These are phyloP conservation scores for Chalaropsis ovoidea DNA, from an alignment of 2,329 filamentous ascomycete genomes.

Conservation along the genomic window DNA sequence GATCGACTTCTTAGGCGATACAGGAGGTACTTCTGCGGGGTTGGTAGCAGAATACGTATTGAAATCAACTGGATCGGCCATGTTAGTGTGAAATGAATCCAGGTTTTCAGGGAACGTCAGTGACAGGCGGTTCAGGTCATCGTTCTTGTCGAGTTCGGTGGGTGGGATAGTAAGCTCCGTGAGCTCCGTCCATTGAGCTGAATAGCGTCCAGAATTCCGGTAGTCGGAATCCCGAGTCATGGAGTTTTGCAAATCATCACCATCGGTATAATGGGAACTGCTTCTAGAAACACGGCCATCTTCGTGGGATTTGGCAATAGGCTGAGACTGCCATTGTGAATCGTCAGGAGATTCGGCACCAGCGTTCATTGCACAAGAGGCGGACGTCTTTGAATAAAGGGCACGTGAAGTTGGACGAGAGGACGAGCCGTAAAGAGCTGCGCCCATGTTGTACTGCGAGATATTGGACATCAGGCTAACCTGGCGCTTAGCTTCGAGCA, in stretches of 20 bases:
- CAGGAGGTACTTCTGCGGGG: neutral
- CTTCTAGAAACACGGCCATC: constrained; percentile 22
- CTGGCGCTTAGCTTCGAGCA: constrained; percentile 22
- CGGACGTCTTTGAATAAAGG: constrained; percentile 10
- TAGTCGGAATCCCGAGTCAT: constrained; percentile 19
- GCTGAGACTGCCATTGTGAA: constrained; percentile 3
- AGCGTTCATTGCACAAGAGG: neutral
- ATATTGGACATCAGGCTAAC: constrained; percentile 26
- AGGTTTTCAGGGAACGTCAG: constrained; percentile 22
- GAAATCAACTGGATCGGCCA: neutral
- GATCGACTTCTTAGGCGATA: constrained; percentile 22
- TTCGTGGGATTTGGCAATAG: neutral
- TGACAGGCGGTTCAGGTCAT: constrained; percentile 20
- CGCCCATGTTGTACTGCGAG: constrained; percentile 24
- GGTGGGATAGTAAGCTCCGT: constrained; percentile 24
- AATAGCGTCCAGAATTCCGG: constrained; percentile 22
- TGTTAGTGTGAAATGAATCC: neutral
- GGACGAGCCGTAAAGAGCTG: constrained; percentile 17
- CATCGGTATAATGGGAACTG: constrained; percentile 23
- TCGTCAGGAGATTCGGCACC: constrained; percentile 9
- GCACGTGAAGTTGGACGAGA: constrained; percentile 22
- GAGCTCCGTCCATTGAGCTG: constrained; percentile 24
- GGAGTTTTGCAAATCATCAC: constrained; percentile 17
- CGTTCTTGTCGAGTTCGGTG: constrained; percentile 23
- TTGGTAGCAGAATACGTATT: neutral